Percentiles rank a stretch among this genome's conserved stretches.
Conservation (phyloP, 345 rosid species). For the Capsella bursapastoris region DNA sequence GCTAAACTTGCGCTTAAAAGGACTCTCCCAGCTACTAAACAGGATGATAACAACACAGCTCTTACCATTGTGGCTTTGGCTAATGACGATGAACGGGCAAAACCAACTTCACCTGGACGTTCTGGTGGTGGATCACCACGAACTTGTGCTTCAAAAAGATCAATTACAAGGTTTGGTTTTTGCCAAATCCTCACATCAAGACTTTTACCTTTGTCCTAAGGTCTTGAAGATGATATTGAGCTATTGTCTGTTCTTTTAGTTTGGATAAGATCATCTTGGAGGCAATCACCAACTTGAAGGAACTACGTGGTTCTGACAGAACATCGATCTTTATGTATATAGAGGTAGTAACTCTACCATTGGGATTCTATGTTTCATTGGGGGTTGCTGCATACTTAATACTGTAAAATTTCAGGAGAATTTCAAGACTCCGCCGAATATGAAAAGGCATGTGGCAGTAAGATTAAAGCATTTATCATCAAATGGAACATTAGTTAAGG, state of each 20-base stretch:
- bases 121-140: conserved; percentile 49
- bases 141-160: conserved; percentile 57
- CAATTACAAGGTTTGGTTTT: conserved; percentile 61
- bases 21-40: conserved; percentile 53
- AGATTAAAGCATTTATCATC: conserved; percentile 76
- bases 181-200: conserved; percentile 13
- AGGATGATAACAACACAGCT: conserved; percentile 52
- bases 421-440: conserved; percentile 64
- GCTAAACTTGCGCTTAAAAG: conserved; percentile 80
- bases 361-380: conserved; percentile 15
- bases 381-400: conserved; percentile 20
- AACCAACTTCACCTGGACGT: conserved; percentile 64
- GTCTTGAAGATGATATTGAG: conserved; percentile 26
- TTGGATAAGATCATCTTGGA: conserved; percentile 80
- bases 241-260: conserved; percentile 52
- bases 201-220: background rate
- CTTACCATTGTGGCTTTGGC: conserved; percentile 44
- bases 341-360: conserved; percentile 69
- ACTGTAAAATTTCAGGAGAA: conserved; percentile 65
- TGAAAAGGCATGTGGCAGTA: conserved; percentile 76
- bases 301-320: conserved; percentile 80
- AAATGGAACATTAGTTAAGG: conserved; percentile 87
- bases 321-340: conserved; percentile 75
- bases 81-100: conserved; percentile 58
- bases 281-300: conserved; percentile 81